Evolutionary conservation across 2,329 filamentous ascomycete genomes (phyloP).

Genomic region (Samsoniella hepiali): DNA sequence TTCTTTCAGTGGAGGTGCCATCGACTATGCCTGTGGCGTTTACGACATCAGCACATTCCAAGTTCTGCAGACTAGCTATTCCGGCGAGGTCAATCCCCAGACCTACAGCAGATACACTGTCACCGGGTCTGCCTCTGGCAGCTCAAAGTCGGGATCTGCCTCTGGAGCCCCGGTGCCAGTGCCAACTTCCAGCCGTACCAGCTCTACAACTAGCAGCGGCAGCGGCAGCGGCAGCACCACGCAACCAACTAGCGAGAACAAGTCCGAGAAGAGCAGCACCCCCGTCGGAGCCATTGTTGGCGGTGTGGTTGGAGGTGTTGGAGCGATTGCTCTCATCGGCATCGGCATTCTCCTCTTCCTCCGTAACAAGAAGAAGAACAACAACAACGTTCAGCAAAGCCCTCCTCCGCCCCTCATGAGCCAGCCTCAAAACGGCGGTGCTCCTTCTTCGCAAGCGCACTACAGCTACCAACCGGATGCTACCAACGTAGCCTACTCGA

Average conservation of each 20-base stretch:
- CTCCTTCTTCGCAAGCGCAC: constrained; percentile 8
- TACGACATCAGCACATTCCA: constrained; percentile 33
- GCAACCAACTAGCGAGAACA: background rate
- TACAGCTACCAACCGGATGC: background rate
- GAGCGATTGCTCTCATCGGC: constrained; percentile 30
- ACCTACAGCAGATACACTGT: constrained; percentile 30
- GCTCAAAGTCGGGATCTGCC: background rate
- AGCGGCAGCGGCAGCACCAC: constrained; percentile 11
- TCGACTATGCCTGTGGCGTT: constrained; percentile 44
- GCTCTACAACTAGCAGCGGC: constrained; percentile 9
- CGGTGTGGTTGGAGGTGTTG: constrained; percentile 37
- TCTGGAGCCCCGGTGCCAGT: background rate
- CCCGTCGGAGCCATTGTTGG: constrained; percentile 38
- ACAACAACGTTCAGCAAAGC: constrained; percentile 22
- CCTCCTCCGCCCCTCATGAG: constrained; percentile 17
- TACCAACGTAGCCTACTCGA: background rate
- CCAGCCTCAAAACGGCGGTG: constrained; percentile 11
- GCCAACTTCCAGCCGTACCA: constrained; percentile 4
- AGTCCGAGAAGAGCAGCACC: constrained; percentile 20
- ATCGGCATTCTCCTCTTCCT: constrained; percentile 33
- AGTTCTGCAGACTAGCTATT: constrained; percentile 40
- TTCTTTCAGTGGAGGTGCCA: constrained; percentile 38
- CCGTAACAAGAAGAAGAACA: constrained; percentile 28
- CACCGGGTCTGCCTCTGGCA: constrained; percentile 6
- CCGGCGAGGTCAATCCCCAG: constrained; percentile 33